Evolutionary conservation across 2,329 filamentous ascomycete species (phyloP), one percentile per base, ranked within the genome.

Genomic region (Alternaria angustiovoidea): DNA sequence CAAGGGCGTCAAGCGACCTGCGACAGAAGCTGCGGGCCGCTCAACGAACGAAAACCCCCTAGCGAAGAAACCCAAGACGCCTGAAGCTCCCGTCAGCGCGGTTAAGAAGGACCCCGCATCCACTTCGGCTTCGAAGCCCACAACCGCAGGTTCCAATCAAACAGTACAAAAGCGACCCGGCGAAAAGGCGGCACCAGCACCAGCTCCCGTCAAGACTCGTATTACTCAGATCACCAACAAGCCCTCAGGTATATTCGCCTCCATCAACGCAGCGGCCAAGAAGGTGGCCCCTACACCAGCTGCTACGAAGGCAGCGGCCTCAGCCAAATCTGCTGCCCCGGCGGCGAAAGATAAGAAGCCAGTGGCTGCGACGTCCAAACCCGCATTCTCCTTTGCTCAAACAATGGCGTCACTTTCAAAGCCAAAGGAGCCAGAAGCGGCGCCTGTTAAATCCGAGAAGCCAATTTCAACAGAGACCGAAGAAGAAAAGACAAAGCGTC

Each of bases 401-500:
- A 80, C 77, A 3, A 79, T 80, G 78, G 76, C 75, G 12, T 73
- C 73, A 46, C 64, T 80, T 18, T 80, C 83, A 49, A 88, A 88
- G 67, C 84, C 85, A 6, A 88, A 88, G 57, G 77, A 83, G 49
- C 80, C 81, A 61, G 77, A 82, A 70, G 83, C 82, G 14, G 77
- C 81, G 4, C 71, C 74, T 18, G 57, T 69, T 34, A 85, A 86
- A 57, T 79, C 84, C 0, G 86, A 87, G 65, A 87, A 88, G 62
- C 81, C 79, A 59, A 74, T 75, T 18, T 79, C 82, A 0, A 80
- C 83, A 0, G 91, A 94, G 75, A 92, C 89, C 0, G 81, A 87
- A 0, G 89, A 91, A 68, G 85, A 92, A 72, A 88, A 84, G 68
- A 81, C 83, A 2, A 90, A 88, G 69, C 86, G 91, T 11, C 80